phyloP scores from a whole-genome alignment of 345 rosid genomes.

The Anastatica hierochuntica region DNA sequence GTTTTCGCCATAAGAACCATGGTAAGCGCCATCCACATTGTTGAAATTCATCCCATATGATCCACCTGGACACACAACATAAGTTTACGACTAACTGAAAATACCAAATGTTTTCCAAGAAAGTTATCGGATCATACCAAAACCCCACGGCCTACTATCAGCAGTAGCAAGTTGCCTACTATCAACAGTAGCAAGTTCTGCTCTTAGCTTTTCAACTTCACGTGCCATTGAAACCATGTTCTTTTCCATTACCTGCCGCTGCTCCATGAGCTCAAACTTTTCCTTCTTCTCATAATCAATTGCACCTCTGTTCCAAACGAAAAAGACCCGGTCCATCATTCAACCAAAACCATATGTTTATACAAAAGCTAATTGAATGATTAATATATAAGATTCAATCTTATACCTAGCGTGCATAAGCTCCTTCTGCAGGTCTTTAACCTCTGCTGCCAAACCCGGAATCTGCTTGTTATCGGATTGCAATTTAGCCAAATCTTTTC shows the following conservation, averaged over 20 bases:
- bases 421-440: slow-evolving; percentile 74
- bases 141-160: slow-evolving; percentile 61
- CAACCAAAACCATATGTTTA: background rate
- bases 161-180: slow-evolving; percentile 50
- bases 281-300: slow-evolving; percentile 92
- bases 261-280: slow-evolving; percentile 84
- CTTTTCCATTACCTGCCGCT: slow-evolving; percentile 91
- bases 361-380: background rate
- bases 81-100: background rate
- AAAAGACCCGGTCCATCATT: too few relatives aligned
- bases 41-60: slow-evolving; percentile 49
- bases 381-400: slow-evolving; percentile 5
- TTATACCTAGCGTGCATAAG: slow-evolving; percentile 80
- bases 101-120: slow-evolving; percentile 1
- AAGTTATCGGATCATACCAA: slow-evolving; percentile 38
- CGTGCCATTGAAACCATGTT: slow-evolving; percentile 95
- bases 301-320: slow-evolving; percentile 38
- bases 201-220: slow-evolving; percentile 89
- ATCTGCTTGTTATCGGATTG: slow-evolving; percentile 75
- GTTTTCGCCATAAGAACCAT: slow-evolving; percentile 59
- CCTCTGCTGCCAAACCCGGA: slow-evolving; percentile 49
- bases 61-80: slow-evolving; percentile 37
- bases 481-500: slow-evolving; percentile 54
- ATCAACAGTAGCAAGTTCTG: slow-evolving; percentile 59
- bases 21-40: slow-evolving; percentile 40